A percentile compares a stretch with the other conserved stretches of the same genome.
Evolutionary conservation across 768 basidiomycete species (phyloP).

Genomic region (Crassisporium funariophilum): DNA sequence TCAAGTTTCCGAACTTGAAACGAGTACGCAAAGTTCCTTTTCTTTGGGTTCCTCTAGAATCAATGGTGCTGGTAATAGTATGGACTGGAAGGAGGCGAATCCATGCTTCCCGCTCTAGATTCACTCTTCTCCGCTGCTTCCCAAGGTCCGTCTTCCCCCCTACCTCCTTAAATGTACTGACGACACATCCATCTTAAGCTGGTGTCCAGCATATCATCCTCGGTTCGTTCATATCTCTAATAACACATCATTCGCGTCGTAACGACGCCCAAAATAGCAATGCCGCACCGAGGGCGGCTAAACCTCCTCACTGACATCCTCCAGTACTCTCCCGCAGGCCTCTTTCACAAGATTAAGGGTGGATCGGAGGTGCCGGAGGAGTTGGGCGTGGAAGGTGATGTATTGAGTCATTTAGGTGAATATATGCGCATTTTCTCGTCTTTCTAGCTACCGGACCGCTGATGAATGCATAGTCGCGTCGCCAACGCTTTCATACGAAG

Average conservation of each 20-base stretch:
- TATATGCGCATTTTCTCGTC: slow-evolving; percentile 8
- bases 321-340: slow-evolving; percentile 59
- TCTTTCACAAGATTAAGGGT: slow-evolving; percentile 90
- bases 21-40: slow-evolving; percentile 40
- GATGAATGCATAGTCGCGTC: no score
- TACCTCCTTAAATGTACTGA: neutral
- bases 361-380: slow-evolving; percentile 70
- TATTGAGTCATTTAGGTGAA: slow-evolving; percentile 81
- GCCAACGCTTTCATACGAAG: slow-evolving; percentile 59
- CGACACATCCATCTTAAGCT: slow-evolving; percentile 31
- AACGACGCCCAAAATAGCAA: slow-evolving; percentile 39
- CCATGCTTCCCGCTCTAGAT: slow-evolving; percentile 89
- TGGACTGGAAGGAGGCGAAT: slow-evolving; percentile 91
- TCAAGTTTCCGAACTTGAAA: slow-evolving; percentile 88
- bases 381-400: slow-evolving; percentile 75
- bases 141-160: slow-evolving; percentile 38
- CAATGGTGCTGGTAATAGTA: slow-evolving; percentile 45
- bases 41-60: neutral
- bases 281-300: slow-evolving; percentile 88
- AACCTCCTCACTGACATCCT: slow-evolving; percentile 84
- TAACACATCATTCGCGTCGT: neutral
- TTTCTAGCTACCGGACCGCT: no score
- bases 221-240: slow-evolving; percentile 23
- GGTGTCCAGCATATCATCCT: slow-evolving; percentile 74
- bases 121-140: slow-evolving; percentile 71